Percentiles rank a stretch among this genome's conserved stretches.
phyloP scores from a whole-genome alignment of 2,329 filamentous ascomycete species.

The Sarocladium brachiariae region DNA sequence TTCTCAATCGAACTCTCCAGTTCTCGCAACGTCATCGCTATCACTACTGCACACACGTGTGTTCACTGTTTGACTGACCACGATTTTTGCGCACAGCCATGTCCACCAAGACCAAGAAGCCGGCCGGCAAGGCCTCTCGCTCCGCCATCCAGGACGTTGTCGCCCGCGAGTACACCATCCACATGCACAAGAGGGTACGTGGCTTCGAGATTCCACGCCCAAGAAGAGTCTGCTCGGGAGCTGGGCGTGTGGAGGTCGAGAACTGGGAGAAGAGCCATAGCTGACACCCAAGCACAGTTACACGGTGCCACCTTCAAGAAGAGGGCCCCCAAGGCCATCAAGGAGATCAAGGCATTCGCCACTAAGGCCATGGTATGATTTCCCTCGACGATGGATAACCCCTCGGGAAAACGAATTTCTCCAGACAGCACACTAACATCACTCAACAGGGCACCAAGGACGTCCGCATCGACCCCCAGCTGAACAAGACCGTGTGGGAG shows the following conservation, averaged over 20 bases:
- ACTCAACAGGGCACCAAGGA: slow-evolving; percentile 76
- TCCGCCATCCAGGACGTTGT: slow-evolving; percentile 99
- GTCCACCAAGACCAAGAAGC: slow-evolving; percentile 34
- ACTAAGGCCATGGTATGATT: slow-evolving; percentile 86
- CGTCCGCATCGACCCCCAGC: slow-evolving; percentile 94
- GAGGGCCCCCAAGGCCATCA: slow-evolving; percentile 95
- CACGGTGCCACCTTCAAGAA: slow-evolving; percentile 99
- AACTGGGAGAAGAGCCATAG: not conserved
- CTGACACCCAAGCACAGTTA: slow-evolving; percentile 51
- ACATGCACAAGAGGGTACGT: slow-evolving; percentile 86
- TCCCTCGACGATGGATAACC: slow-evolving; percentile 1
- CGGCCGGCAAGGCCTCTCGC: slow-evolving; percentile 47
- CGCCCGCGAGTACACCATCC: slow-evolving; percentile 99
- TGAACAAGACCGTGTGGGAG: slow-evolving; percentile 99
- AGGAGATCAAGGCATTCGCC: slow-evolving; percentile 98
- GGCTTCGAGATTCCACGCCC: slow-evolving; percentile 8
- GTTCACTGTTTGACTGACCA: slow-evolving; percentile 8
- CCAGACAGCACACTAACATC: slow-evolving; percentile 17
- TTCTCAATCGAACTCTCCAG: not conserved
- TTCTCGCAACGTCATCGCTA: slow-evolving; percentile 10
- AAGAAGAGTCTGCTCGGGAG: slow-evolving; percentile 6
- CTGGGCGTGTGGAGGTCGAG: slow-evolving; percentile 12
- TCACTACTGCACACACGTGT: slow-evolving; percentile 20
- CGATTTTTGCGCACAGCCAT: slow-evolving; percentile 27
- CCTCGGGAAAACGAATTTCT: not conserved